phyloP scores from a whole-genome alignment of 768 basidiomycete species.

The Kwoniella mangroviensis region DNA sequence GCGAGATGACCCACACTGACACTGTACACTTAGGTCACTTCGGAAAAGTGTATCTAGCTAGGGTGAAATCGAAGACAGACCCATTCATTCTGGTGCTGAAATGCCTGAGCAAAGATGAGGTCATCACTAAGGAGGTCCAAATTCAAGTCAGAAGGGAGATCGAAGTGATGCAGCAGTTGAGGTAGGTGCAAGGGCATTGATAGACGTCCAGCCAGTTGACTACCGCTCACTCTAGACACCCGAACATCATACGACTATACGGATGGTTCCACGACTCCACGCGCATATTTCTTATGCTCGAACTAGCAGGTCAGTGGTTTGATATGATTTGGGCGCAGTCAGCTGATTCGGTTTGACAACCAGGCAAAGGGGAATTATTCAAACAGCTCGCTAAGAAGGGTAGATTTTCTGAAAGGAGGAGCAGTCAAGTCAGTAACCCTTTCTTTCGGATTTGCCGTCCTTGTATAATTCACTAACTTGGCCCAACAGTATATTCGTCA shows the following conservation, averaged over 20 bases:
- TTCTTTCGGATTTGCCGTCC: not conserved
- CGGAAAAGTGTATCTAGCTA: slow-evolving; percentile 96
- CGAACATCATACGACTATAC: slow-evolving; percentile 88
- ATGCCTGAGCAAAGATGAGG: slow-evolving; percentile 93
- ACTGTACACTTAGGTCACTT: slow-evolving; percentile 81
- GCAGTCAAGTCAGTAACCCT: slow-evolving; percentile 62
- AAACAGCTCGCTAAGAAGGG: slow-evolving; percentile 87
- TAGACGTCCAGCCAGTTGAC: no score
- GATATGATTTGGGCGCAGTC: not conserved
- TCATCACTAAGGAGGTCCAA: slow-evolving; percentile 85
- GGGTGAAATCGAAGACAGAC: slow-evolving; percentile 79
- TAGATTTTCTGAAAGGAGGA: slow-evolving; percentile 83
- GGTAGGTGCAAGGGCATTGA: slow-evolving; percentile 21
- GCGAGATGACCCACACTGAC: slow-evolving; percentile 65
- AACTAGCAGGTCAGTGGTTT: slow-evolving; percentile 82
- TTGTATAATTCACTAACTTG: not conserved
- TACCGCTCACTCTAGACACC: slow-evolving; percentile 65
- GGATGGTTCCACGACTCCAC: slow-evolving; percentile 98
- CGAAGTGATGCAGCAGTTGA: slow-evolving; percentile 67
- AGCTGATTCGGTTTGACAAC: slow-evolving; percentile 11
- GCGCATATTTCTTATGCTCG: slow-evolving; percentile 96
- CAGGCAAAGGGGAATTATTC: slow-evolving; percentile 78
- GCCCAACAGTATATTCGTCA: slow-evolving; percentile 83
- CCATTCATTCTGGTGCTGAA: slow-evolving; percentile 91
- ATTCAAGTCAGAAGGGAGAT: slow-evolving; percentile 97